Base-by-base conservation (phyloP, 495 filamentous ascomycete genomes). In the Extremus antarcticus region DNA sequence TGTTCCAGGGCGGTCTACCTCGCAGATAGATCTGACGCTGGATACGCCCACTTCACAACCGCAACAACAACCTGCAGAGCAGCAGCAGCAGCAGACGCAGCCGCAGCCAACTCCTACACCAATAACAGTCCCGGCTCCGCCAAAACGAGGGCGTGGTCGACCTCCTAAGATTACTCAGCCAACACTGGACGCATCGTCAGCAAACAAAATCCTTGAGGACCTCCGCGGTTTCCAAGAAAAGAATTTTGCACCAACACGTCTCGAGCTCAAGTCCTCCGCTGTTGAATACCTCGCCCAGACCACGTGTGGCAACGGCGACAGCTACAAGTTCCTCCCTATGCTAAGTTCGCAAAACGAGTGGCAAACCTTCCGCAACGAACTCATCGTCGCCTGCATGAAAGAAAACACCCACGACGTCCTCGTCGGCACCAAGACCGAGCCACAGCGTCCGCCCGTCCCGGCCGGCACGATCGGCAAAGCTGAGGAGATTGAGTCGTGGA, bases 211-310 rank as follows among this genome's bases (percentile, higher is more conserved):
- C 22, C 48, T 60, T 24, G 23, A 53, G 1, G 53, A 60, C 41
- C 48, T 60, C 2, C 57, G 51, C n/a, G 47, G 20, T 11, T 57
- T 53, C 45, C 58, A 53, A 10, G 8, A 16, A 1, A 49, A 57
- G 16, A 54, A 56, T 43, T 25, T 57, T 32, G 54, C 32, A 23
- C 50, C 54, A 21, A 49, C 53, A 23, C 9, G 50, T 4, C 48
- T 57, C 17, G 50, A 57, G 8, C 19, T 61, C 1, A 35, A 53
- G 1, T 53, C 57, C 25, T 52, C 46, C 11, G 48, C 50, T 16
- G 58, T 61, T 11, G 58, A 61, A 21, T 43, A 52, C n/a, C 54
- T 61, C 2, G 58, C 58, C 15, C 58, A 61, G 21, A 41, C 25
- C 9, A 47, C 41, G 15, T 57, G 54, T 25, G 58, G 58, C 21